Base-by-base conservation (phyloP, 139 green algal species). In the Chlorella sp. region DNA sequence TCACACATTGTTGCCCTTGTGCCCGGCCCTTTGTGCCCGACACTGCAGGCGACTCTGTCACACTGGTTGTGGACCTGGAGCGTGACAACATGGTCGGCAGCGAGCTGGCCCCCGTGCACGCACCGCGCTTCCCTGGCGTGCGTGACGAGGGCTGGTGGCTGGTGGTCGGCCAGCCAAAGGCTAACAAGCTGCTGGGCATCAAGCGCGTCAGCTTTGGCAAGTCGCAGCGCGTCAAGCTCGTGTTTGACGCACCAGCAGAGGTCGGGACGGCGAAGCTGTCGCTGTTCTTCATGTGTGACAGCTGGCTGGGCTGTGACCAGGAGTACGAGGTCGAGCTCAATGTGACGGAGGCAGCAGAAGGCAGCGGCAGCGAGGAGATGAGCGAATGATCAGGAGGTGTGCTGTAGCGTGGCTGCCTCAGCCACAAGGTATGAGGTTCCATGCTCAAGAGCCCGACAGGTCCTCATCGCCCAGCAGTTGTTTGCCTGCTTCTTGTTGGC, bases 231-330 rank as follows among this genome's bases (percentile, higher is more conserved):
- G 86, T 88, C 35, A 96, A 95, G 85, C 86, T 99, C 26, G 87
- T 95, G 67, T 98, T 99, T 71, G 72, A 82, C 0, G 91, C 90
- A n/a, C 94, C 94, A 0, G 49, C 72, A 0, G 10, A 32, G 3
- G 66, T 72, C 23, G 93, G 91, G 49, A 60, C 74, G 50, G 70
- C 87, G 30, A 65, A 80, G 35, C 86, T 95, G 59, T 94, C 84
- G 63, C 85, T 99, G 65, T 97, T 86, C 85, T 96, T 99, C 86
- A 99, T 99, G 92, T 98, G 95, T 79, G 95, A 99, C 86, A 90
- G 81, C 32, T 99, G 96, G 84, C 69, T 98, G 76, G 95, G 95
- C 20, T 96, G 89, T 71, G 95, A 99, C 80, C 95, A 99, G 88
- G 94, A 99, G 86, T 99, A 97, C 80, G 92, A 97, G 79, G 81